Percentiles rank a stretch among this genome's conserved stretches.
phyloP scores from a whole-genome alignment of 139 green algal genomes.

The Astrephomene gubernaculifera region DNA sequence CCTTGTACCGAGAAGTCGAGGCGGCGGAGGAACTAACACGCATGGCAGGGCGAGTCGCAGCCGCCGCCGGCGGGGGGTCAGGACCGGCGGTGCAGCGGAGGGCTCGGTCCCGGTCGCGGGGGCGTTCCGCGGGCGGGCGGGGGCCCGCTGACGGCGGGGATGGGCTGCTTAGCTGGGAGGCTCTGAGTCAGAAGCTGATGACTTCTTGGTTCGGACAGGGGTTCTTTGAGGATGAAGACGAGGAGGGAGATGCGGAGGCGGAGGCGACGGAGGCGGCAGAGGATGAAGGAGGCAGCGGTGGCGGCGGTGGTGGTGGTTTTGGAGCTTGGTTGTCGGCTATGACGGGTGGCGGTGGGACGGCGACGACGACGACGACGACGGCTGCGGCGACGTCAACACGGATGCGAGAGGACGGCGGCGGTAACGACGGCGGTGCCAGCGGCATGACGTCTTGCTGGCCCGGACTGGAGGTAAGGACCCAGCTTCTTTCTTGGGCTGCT shows the following conservation, averaged over 20 bases:
- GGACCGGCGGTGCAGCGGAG: neutral
- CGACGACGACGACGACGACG: neutral
- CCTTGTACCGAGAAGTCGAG: neutral
- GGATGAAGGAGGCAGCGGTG: too few relatives aligned
- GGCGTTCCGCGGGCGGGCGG: neutral
- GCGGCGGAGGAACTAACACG: neutral
- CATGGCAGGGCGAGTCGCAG: neutral
- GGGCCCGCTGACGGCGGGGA: neutral
- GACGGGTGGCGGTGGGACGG: neutral
- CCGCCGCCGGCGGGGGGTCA: neutral
- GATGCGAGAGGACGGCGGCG: neutral
- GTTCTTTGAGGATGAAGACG: slow-evolving; percentile 24
- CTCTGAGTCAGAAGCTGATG: slow-evolving; percentile 32
- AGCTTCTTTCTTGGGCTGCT: too few relatives aligned
- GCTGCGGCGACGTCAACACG: neutral
- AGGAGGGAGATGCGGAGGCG: neutral
- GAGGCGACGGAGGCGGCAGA: neutral
- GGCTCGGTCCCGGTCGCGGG: too few relatives aligned
- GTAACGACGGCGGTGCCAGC: neutral
- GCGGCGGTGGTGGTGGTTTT: neutral
- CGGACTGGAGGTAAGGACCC: slow-evolving; percentile 13
- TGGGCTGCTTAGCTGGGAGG: slow-evolving; percentile 18
- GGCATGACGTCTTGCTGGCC: slow-evolving; percentile 31
- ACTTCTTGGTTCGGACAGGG: slow-evolving; percentile 35
- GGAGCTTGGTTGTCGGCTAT: slow-evolving; percentile 3